These are phyloP conservation scores for Hansenula sp. DNA, from an alignment of 1,139 yeast species.

Conservation along the genomic window DNA sequence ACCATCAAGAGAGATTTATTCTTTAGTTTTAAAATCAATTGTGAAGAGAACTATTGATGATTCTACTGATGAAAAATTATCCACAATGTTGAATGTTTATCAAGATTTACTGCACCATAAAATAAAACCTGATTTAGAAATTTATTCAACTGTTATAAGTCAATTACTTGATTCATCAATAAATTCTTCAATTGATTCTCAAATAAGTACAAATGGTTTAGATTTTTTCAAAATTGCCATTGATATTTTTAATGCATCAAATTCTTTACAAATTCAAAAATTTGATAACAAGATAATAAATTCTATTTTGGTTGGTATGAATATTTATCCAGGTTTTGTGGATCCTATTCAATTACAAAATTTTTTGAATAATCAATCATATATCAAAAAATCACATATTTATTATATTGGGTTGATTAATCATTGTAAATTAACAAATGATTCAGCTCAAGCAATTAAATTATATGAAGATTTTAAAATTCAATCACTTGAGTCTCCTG, in stretches of 20 bases:
- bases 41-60: conserved; percentile 31
- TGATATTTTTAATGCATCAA: conserved; percentile 51
- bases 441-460: conserved; percentile 24
- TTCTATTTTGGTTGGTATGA: conserved; percentile 29
- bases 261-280: conserved; percentile 28
- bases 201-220: conserved; percentile 38
- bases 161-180: conserved; percentile 49
- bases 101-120: conserved; percentile 53
- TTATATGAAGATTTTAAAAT: conserved; percentile 30
- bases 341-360: conserved; percentile 20
- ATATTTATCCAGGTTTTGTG: conserved; percentile 29
- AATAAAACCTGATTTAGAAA: conserved; percentile 49
- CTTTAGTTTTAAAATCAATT: conserved; percentile 29
- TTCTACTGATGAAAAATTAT: conserved; percentile 43
- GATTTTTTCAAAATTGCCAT: conserved; percentile 63
- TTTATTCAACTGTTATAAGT: conserved; percentile 48
- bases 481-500: conserved; percentile 13
- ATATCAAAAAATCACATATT: conserved; percentile 24
- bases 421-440: conserved; percentile 29
- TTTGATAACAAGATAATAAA: conserved; percentile 27
- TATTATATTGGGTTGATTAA: conserved; percentile 29
- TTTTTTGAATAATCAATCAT: conserved; percentile 19
- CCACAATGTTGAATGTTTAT: conserved; percentile 59
- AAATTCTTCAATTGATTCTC: conserved; percentile 29
- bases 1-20: conserved; percentile 29